Conservation (phyloP, 176 grass and related monocot species). For the Juncus effusus region DNA sequence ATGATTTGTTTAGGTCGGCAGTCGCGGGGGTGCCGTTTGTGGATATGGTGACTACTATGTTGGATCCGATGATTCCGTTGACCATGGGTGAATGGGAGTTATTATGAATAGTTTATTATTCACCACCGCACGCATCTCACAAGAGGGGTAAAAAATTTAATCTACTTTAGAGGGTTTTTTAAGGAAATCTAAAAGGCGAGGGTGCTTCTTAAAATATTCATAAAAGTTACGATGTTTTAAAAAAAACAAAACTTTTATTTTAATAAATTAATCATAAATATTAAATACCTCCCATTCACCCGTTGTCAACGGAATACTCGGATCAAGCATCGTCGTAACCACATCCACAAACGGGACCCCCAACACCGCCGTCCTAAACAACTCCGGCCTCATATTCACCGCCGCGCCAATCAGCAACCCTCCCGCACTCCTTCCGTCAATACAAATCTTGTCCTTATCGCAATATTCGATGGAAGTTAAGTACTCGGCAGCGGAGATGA, state of each 20-base stretch:
- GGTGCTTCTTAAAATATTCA: too few relatives aligned
- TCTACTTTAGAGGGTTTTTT: too few relatives aligned
- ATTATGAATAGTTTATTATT: too few relatives aligned
- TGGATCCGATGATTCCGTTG: slow-evolving; percentile 69
- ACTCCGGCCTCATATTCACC: slow-evolving; percentile 87
- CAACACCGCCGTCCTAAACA: slow-evolving; percentile 70
- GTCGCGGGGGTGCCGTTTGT: slow-evolving; percentile 69
- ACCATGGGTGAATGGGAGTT: slow-evolving; percentile 83
- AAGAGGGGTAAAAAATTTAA: too few relatives aligned
- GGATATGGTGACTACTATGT: slow-evolving; percentile 73
- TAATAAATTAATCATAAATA: neutral
- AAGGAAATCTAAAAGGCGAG: too few relatives aligned
- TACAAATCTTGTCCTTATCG: slow-evolving; percentile 72
- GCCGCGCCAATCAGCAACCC: slow-evolving; percentile 71
- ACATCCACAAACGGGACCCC: slow-evolving; percentile 92
- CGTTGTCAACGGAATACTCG: slow-evolving; percentile 78
- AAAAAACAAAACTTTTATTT: neutral
- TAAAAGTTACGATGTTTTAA: neutral
- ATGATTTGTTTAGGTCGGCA: slow-evolving; percentile 65
- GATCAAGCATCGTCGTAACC: slow-evolving; percentile 89
- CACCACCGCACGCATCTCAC: too few relatives aligned
- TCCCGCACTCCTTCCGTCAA: slow-evolving; percentile 83
- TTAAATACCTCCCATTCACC: slow-evolving; percentile 83
- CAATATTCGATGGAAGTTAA: slow-evolving; percentile 73
- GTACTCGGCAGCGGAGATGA: slow-evolving; percentile 75